Evolutionary conservation across 768 basidiomycete genomes (phyloP).

Genomic region (Suillus clintonianus): DNA sequence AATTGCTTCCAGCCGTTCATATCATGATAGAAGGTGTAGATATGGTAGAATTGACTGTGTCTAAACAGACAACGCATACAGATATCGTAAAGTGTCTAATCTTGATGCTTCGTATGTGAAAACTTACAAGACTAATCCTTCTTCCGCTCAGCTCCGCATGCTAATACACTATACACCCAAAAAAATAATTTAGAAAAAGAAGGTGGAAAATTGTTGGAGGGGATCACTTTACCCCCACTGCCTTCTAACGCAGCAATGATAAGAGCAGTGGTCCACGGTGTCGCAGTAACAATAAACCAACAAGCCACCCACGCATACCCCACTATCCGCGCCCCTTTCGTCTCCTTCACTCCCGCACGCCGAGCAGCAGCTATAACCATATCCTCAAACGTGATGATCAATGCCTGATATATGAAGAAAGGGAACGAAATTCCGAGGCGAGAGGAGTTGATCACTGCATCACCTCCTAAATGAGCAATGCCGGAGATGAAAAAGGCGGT

Average conservation of each 20-base stretch:
- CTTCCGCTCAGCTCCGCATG: no score
- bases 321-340: constrained; percentile 9
- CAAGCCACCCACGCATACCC: constrained; percentile 29
- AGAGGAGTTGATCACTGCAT: constrained; percentile 18
- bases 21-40: no score
- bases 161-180: no score
- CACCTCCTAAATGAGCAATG: constrained; percentile 37
- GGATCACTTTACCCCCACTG: not conserved
- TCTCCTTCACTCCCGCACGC: constrained; percentile 13
- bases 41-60: no score
- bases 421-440: not conserved
- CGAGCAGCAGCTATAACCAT: constrained; percentile 20
- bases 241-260: not conserved
- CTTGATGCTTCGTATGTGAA: no score
- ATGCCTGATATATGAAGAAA: constrained; percentile 33
- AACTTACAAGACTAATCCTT: no score
- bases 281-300: constrained; percentile 20
- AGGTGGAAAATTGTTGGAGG: not conserved
- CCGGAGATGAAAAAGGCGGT: constrained; percentile 38
- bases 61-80: no score
- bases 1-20: no score
- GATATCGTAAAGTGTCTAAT: no score
- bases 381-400: constrained; percentile 38
- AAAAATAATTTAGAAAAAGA: not conserved
- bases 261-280: not conserved